Conservation (phyloP, 108 stramenopile species). For the Poteriospumella lacustris region DNA sequence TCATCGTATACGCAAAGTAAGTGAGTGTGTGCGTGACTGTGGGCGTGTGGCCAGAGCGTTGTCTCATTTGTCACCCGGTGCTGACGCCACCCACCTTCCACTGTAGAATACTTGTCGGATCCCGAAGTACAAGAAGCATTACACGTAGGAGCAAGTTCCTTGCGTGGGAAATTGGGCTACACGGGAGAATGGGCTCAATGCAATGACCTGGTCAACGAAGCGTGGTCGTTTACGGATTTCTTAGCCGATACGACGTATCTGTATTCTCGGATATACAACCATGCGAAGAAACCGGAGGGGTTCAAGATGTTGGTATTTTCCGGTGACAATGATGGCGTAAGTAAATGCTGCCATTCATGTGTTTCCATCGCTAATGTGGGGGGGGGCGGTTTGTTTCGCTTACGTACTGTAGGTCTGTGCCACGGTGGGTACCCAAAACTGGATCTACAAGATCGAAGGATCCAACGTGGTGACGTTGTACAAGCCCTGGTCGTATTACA, state of each 20-base stretch:
- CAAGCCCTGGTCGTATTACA: not conserved
- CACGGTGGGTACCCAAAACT: not conserved
- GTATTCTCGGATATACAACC: not conserved
- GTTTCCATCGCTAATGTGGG: not conserved
- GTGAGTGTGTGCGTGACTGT: no score
- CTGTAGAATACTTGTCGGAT: not conserved
- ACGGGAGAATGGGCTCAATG: not conserved
- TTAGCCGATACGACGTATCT: slow-evolving; percentile 2
- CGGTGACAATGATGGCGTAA: slow-evolving; percentile 3
- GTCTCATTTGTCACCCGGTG: no score
- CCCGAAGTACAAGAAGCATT: not conserved
- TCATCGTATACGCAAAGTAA: no score
- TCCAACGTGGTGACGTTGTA: not conserved
- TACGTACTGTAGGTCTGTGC: not conserved
- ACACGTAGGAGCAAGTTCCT: no score
- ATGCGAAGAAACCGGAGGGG: not conserved
- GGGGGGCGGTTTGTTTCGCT: not conserved
- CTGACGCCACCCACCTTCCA: no score
- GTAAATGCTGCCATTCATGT: not conserved
- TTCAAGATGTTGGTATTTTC: slow-evolving; percentile 18
- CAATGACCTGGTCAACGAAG: not conserved
- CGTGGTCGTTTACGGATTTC: not conserved
- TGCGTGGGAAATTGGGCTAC: not conserved
- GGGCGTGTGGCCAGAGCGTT: no score
- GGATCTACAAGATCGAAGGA: not conserved